These are phyloP conservation scores for Yamadazyma sp. DNA, from an alignment of 1,139 yeast species.

Conservation along the genomic window DNA sequence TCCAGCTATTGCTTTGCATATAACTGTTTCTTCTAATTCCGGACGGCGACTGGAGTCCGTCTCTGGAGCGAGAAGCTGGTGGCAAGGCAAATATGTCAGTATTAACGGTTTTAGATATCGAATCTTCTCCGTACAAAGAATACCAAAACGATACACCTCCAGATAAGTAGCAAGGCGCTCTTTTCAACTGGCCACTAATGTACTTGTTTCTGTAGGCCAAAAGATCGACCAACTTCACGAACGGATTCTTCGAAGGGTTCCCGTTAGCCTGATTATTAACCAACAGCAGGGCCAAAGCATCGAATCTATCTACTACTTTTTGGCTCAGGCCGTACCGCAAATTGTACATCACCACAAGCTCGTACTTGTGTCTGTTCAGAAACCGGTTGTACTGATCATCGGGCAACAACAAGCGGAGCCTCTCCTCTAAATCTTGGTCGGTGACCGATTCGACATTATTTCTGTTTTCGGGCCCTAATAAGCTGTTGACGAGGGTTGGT, in stretches of 20 bases:
- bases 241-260: slow-evolving; percentile 42
- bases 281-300: slow-evolving; percentile 22
- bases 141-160: slow-evolving; percentile 47
- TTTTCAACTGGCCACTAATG: slow-evolving; percentile 34
- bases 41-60: slow-evolving; percentile 16
- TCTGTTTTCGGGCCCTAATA: slow-evolving; percentile 23
- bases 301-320: slow-evolving; percentile 26
- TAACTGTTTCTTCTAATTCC: slow-evolving; percentile 14
- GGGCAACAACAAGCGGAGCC: slow-evolving; percentile 55
- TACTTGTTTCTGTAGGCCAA: slow-evolving; percentile 42
- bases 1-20: slow-evolving; percentile 3
- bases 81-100: slow-evolving; percentile 22
- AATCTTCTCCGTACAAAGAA: slow-evolving; percentile 29
- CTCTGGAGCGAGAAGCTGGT: slow-evolving; percentile 22
- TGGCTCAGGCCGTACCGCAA: slow-evolving; percentile 28
- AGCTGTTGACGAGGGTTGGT: slow-evolving; percentile 47
- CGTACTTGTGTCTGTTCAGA: slow-evolving; percentile 52
- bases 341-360: slow-evolving; percentile 65
- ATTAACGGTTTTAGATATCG: slow-evolving; percentile 21
- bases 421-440: slow-evolving; percentile 61
- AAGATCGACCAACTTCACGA: slow-evolving; percentile 53
- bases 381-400: slow-evolving; percentile 53
- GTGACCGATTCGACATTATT: slow-evolving; percentile 31
- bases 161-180: slow-evolving; percentile 36
- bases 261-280: slow-evolving; percentile 17